phyloP scores from a whole-genome alignment of 441 rosid genomes.

The Populus hybrid region DNA sequence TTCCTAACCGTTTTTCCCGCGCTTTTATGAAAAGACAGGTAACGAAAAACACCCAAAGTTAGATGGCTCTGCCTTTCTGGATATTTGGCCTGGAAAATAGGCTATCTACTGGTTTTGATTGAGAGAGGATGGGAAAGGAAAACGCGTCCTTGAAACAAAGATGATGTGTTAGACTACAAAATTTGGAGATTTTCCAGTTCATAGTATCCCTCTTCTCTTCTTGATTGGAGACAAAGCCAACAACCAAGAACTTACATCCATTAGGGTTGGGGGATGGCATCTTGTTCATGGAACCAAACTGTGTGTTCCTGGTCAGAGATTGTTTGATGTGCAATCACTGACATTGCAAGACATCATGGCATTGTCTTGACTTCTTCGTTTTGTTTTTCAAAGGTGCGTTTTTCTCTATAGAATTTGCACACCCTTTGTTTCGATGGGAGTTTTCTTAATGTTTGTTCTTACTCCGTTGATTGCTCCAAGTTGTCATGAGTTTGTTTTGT shows the following conservation, averaged over 20 bases:
- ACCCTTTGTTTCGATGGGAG: neutral
- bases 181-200: constrained; percentile 12
- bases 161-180: neutral
- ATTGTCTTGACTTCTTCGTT: neutral
- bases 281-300: neutral
- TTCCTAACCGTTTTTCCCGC: constrained; percentile 26
- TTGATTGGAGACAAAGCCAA: constrained; percentile 13
- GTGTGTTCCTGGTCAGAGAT: neutral
- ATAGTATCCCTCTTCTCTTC: constrained; percentile 20
- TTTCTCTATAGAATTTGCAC: neutral
- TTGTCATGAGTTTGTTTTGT: neutral
- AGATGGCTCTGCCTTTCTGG: constrained; percentile 4
- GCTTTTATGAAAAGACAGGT: constrained; percentile 9
- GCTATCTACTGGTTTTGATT: constrained; percentile 29
- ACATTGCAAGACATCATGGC: neutral
- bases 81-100: constrained; percentile 24
- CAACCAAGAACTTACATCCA: constrained; percentile 11
- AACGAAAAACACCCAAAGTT: constrained; percentile 5
- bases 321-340: neutral
- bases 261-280: neutral
- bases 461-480: neutral
- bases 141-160: constrained; percentile 11
- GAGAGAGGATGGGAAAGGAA: constrained; percentile 12
- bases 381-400: neutral
- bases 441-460: neutral